A percentile compares a stretch with the other conserved stretches of the same genome.
These are phyloP conservation scores for Paramicrosporidium saccamoebae DNA, from an alignment of 371 early-diverging fungal genomes.

Conservation along the genomic window DNA sequence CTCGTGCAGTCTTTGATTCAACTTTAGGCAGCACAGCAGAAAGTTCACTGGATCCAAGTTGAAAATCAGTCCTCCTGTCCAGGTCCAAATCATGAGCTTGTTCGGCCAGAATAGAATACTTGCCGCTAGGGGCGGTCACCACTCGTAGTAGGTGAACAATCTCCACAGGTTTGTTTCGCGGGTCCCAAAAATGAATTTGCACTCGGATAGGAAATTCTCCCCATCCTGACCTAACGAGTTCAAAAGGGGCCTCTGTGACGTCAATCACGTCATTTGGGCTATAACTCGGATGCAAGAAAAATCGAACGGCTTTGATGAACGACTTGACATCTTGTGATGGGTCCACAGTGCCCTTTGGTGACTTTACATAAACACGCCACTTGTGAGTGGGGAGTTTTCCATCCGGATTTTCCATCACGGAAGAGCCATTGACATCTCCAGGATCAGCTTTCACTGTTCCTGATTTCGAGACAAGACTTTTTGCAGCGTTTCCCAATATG, in stretches of 20 bases:
- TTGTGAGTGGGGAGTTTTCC: constrained; percentile 14
- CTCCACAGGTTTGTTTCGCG: constrained; percentile 44
- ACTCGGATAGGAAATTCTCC: constrained; percentile 68
- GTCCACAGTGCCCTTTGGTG: constrained; percentile 11
- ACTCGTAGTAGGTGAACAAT: constrained; percentile 27
- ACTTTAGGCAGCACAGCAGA: constrained; percentile 3
- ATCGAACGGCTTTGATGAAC: constrained; percentile 42
- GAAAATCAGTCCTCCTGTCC: constrained; percentile 40
- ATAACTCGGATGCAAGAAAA: constrained; percentile 57
- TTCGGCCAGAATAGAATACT: constrained; percentile 29
- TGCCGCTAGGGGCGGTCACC: constrained; percentile 27
- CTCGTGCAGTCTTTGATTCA: too few species aligned
- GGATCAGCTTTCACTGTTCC: constrained; percentile 20
- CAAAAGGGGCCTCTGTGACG: constrained; percentile 34
- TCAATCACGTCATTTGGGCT: constrained; percentile 55
- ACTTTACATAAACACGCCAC: constrained; percentile 61
- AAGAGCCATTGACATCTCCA: constrained; percentile 2
- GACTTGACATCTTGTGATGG: constrained; percentile 8
- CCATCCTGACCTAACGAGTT: constrained; percentile 55
- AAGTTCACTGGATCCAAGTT: constrained; percentile 3
- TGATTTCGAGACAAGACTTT: too few species aligned
- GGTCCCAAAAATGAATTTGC: constrained; percentile 36
- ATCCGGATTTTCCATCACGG: constrained; percentile 1
- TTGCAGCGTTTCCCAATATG: constrained; percentile 52
- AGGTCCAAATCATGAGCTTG: constrained; percentile 37